phyloP scores from a whole-genome alignment of 345 rosid genomes.

The Eucalyptus victrix region DNA sequence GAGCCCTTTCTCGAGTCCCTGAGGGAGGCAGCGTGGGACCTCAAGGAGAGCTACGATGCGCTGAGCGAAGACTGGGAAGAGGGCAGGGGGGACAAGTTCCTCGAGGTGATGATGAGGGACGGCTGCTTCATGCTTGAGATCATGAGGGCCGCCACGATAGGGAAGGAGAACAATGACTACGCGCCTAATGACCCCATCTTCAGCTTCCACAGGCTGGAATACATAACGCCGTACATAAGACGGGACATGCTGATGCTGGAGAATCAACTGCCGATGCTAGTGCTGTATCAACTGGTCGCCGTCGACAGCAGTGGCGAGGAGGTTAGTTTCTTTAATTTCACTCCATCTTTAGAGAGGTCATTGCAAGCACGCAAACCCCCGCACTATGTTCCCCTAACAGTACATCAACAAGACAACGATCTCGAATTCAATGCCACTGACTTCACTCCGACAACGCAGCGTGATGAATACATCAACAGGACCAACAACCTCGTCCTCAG shows the following conservation, averaged over 20 bases:
- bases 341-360: background rate
- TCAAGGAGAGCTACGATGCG: too few species aligned
- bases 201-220: background rate
- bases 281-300: conserved; percentile 12
- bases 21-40: too few species aligned
- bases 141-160: too few species aligned
- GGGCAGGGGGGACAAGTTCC: too few species aligned
- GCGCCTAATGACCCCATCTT: background rate
- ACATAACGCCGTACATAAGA: conserved; percentile 20
- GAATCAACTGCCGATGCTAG: conserved; percentile 36
- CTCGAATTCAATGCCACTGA: background rate
- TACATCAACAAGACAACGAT: background rate
- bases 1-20: too few species aligned
- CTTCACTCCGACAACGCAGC: background rate
- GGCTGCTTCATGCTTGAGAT: too few species aligned
- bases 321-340: background rate
- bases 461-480: background rate
- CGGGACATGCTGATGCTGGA: conserved; percentile 49
- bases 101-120: too few species aligned
- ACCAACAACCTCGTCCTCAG: background rate
- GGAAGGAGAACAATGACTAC: conserved; percentile 4
- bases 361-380: background rate
- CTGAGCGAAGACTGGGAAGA: too few species aligned
- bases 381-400: background rate
- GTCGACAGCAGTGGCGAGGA: background rate